phyloP scores from a whole-genome alignment of 352 stramenopile species.

The Blastocystis sp. region DNA sequence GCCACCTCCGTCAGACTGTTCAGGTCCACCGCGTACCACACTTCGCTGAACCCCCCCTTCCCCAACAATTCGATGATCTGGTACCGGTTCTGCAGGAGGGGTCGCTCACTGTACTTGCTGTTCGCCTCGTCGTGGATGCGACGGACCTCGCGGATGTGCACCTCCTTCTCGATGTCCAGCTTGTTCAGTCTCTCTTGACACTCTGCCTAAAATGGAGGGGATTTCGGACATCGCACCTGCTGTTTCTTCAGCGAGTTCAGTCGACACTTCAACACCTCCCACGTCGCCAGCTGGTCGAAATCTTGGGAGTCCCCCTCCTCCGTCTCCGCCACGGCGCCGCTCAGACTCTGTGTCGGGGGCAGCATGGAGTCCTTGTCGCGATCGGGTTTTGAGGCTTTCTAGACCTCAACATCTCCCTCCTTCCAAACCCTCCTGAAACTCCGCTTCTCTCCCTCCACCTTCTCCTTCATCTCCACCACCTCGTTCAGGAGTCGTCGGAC shows the following conservation, averaged over 20 bases:
- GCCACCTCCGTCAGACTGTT: conserved; percentile 81
- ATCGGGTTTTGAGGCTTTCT: neutral
- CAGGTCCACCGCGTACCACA: conserved; percentile 84
- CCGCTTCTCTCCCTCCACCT: conserved; percentile 35
- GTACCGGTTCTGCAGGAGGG: conserved; percentile 81
- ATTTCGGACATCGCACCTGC: neutral
- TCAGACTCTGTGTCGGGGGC: conserved; percentile 6
- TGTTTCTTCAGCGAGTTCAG: conserved; percentile 27
- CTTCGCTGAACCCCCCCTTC: conserved; percentile 89
- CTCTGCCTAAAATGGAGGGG: neutral
- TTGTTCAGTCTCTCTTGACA: conserved; percentile 41
- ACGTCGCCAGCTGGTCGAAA: conserved; percentile 57
- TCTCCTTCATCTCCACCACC: conserved; percentile 8
- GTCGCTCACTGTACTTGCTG: conserved; percentile 76
- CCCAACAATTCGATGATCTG: conserved; percentile 84
- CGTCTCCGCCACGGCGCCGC: neutral
- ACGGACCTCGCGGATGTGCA: conserved; percentile 66
- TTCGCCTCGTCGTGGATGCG: conserved; percentile 69
- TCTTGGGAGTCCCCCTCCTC: conserved; percentile 51
- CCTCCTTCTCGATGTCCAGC: conserved; percentile 66
- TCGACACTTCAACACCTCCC: conserved; percentile 34
- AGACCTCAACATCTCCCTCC: neutral
- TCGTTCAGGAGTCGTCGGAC: neutral
- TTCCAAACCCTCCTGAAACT: conserved; percentile 1
- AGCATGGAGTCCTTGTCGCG: conserved; percentile 35